phyloP scores from a whole-genome alignment of 169 alveolate species.

The Eimeria necatrix region DNA sequence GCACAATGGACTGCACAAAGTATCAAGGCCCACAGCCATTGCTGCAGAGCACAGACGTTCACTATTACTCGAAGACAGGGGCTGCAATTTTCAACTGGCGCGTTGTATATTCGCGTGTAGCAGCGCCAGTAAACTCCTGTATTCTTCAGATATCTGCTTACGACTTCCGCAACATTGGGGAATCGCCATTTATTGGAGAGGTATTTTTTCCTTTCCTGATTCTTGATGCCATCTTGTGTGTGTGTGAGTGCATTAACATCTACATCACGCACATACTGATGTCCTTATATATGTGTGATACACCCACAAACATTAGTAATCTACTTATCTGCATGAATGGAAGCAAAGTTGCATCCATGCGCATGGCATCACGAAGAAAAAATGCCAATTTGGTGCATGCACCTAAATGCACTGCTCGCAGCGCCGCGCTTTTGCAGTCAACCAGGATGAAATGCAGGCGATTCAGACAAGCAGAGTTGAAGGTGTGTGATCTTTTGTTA shows the following conservation, averaged over 20 bases:
- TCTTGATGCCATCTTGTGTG: background rate
- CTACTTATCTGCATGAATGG: too few species aligned
- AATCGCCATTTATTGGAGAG: conserved; percentile 93
- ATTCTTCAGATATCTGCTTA: conserved; percentile 92
- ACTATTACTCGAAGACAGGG: conserved; percentile 93
- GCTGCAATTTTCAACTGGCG: conserved; percentile 95
- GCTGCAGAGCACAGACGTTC: conserved; percentile 94
- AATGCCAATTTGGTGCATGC: too few species aligned
- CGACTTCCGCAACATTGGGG: conserved; percentile 92
- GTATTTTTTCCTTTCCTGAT: conserved; percentile 81
- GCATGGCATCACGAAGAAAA: too few species aligned
- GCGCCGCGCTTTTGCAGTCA: too few species aligned
- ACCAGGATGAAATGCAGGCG: too few species aligned
- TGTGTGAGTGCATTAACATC: too few species aligned
- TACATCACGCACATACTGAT: too few species aligned
- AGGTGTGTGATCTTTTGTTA: background rate
- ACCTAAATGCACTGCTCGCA: too few species aligned
- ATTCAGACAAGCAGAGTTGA: too few species aligned
- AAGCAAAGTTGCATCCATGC: too few species aligned
- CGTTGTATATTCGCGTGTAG: conserved; percentile 91
- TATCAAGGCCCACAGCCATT: conserved; percentile 85
- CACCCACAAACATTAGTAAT: too few species aligned
- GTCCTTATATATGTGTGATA: too few species aligned
- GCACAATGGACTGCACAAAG: conserved; percentile 91
- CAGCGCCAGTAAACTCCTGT: conserved; percentile 93